These are phyloP conservation scores for Colletotrichum higginsianum DNA, from an alignment of 2,329 filamentous ascomycete genomes.

Conservation along the genomic window DNA sequence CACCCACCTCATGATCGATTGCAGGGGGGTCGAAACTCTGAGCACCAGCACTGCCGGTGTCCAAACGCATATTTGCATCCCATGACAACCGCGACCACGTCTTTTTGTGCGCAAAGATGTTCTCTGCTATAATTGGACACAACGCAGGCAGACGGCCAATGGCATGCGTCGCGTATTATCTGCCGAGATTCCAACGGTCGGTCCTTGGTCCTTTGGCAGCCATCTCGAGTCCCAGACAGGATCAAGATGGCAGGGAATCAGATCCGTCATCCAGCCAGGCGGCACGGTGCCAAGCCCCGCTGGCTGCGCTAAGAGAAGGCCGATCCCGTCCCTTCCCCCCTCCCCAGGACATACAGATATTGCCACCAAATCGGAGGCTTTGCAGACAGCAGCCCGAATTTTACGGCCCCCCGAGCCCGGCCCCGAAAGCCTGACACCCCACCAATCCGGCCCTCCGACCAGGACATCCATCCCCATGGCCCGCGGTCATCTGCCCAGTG, in stretches of 20 bases:
- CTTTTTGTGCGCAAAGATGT: background rate
- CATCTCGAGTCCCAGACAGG: background rate
- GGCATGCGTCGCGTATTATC: background rate
- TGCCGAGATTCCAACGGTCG: background rate
- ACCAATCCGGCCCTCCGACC: background rate
- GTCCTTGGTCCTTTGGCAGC: background rate
- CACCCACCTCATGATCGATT: background rate
- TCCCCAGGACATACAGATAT: no score
- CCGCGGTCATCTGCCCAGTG: background rate
- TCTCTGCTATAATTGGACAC: no score
- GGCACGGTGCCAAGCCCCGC: slow-evolving; percentile 16
- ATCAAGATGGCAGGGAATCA: no score
- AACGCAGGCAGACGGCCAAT: background rate
- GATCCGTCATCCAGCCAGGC: background rate
- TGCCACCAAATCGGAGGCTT: background rate
- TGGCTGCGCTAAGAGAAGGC: background rate
- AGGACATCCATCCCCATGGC: background rate
- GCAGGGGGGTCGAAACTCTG: background rate
- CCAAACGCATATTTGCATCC: background rate
- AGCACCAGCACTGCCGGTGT: background rate
- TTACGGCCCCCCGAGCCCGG: background rate
- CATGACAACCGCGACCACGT: background rate
- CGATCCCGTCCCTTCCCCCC: background rate
- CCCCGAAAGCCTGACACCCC: background rate
- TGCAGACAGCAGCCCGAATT: background rate